A percentile compares a stretch with the other conserved stretches of the same genome.
These are phyloP conservation scores for Truncatella angustata DNA, from an alignment of 2,329 filamentous ascomycete genomes.

Conservation along the genomic window DNA sequence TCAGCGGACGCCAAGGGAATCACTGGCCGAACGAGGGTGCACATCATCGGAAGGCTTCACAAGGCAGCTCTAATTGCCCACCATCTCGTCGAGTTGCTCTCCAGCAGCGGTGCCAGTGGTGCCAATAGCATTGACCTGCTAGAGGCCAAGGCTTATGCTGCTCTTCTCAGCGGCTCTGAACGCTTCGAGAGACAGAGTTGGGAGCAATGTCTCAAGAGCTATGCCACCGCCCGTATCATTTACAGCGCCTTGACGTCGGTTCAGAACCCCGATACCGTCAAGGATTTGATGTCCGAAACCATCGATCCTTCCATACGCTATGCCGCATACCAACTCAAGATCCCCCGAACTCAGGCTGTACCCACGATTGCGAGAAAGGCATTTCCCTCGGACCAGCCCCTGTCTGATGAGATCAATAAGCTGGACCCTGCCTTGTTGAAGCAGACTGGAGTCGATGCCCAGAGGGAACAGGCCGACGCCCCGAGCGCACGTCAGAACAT, in stretches of 20 bases:
- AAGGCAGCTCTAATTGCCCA: conserved; percentile 75
- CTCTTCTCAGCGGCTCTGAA: conserved; percentile 72
- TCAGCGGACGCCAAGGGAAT: conserved; percentile 78
- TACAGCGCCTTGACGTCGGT: conserved; percentile 72
- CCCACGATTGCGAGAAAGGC: conserved; percentile 74
- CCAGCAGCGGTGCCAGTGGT: conserved; percentile 60
- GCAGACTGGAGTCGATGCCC: conserved; percentile 48
- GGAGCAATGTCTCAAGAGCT: conserved; percentile 73
- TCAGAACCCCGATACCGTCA: conserved; percentile 73
- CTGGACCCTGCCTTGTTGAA: conserved; percentile 68
- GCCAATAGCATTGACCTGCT: conserved; percentile 70
- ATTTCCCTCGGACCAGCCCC: conserved; percentile 65
- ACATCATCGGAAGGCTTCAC: conserved; percentile 82
- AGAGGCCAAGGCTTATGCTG: conserved; percentile 82
- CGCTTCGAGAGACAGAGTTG: conserved; percentile 87
- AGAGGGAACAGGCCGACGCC: conserved; percentile 46
- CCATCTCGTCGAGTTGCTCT: conserved; percentile 64
- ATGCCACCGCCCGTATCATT: conserved; percentile 74
- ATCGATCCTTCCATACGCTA: conserved; percentile 93
- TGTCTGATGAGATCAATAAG: conserved; percentile 67
- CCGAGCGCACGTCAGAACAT: conserved; percentile 70
- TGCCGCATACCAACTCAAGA: conserved; percentile 86
- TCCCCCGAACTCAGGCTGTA: conserved; percentile 81
- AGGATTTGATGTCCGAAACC: conserved; percentile 79
- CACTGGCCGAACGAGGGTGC: conserved; percentile 74